Conservation (phyloP, 805 yeast genomes). For the Metschnikowia hibisci region DNA sequence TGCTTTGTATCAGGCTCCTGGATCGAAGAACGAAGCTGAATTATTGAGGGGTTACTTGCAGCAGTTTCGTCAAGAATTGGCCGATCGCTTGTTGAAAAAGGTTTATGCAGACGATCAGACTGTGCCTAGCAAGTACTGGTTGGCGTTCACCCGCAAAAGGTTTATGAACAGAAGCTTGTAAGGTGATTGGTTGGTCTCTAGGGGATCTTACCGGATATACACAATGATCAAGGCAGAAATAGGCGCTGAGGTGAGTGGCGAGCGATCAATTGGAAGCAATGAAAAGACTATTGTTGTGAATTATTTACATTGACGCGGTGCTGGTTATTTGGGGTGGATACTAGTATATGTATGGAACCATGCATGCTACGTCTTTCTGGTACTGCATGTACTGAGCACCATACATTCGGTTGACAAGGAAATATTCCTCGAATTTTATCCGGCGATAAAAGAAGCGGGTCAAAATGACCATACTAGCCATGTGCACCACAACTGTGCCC, state of each 20-base stretch:
- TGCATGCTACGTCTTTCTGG: slow-evolving; percentile 19
- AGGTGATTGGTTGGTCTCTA: neutral
- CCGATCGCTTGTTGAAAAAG: slow-evolving; percentile 70
- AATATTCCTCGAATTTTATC: slow-evolving; percentile 35
- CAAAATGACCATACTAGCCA: slow-evolving; percentile 18
- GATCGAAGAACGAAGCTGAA: slow-evolving; percentile 71
- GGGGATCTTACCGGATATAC: no score
- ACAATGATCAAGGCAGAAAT: neutral
- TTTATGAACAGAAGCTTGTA: slow-evolving; percentile 90
- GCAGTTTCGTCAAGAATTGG: slow-evolving; percentile 93
- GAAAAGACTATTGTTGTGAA: neutral
- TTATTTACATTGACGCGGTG: neutral
- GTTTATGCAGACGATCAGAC: slow-evolving; percentile 58
- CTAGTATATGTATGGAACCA: slow-evolving; percentile 27
- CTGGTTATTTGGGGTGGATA: neutral
- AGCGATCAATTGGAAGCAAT: neutral
- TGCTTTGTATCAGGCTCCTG: slow-evolving; percentile 69
- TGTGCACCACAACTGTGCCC: slow-evolving; percentile 20
- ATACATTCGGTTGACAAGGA: slow-evolving; percentile 22
- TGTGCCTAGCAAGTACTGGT: slow-evolving; percentile 86
- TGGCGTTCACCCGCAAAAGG: slow-evolving; percentile 90
- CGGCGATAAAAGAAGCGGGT: slow-evolving; percentile 26
- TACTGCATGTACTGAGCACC: slow-evolving; percentile 29
- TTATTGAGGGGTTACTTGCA: slow-evolving; percentile 75
- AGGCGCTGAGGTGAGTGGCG: no score